A percentile compares a stretch with the other conserved stretches of the same genome.
Evolutionary conservation across 805 yeast genomes (phyloP).

Genomic region (Ogataea trehalophila): DNA sequence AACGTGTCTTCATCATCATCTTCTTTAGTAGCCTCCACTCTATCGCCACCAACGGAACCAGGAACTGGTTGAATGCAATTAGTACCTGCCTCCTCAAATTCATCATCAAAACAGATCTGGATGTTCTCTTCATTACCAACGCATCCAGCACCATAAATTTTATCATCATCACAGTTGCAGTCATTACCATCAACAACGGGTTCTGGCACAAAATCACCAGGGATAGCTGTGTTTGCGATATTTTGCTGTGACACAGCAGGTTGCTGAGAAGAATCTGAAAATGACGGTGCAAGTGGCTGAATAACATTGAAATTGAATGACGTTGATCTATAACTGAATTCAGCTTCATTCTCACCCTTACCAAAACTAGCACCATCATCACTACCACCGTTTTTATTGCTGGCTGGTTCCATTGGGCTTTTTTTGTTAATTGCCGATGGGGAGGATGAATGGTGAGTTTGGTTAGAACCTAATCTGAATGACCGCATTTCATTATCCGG

Average conservation of each 20-base stretch:
- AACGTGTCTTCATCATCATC: constrained; percentile 1
- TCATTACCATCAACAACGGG: background rate
- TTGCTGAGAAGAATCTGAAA: background rate
- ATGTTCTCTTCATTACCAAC: constrained; percentile 15
- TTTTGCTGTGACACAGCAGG: background rate
- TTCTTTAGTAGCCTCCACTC: background rate
- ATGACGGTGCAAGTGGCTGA: background rate
- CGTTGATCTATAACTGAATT: constrained; percentile 4
- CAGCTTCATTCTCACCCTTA: background rate
- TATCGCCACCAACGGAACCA: constrained; percentile 2
- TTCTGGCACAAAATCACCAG: background rate
- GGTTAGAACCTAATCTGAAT: constrained; percentile 6
- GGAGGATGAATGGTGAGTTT: too few relatives aligned
- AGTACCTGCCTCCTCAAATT: constrained; percentile 5
- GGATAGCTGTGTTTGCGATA: background rate
- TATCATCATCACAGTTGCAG: background rate
- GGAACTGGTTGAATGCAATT: background rate
- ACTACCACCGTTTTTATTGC: background rate
- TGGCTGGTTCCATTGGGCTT: background rate
- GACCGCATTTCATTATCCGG: constrained; percentile 6
- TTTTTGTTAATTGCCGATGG: background rate
- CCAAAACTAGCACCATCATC: background rate
- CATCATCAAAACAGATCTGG: constrained; percentile 20
- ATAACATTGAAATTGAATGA: constrained; percentile 9
- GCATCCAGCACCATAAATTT: constrained; percentile 20